phyloP scores from a whole-genome alignment of 768 basidiomycete genomes.

The Boletus subparvulus region DNA sequence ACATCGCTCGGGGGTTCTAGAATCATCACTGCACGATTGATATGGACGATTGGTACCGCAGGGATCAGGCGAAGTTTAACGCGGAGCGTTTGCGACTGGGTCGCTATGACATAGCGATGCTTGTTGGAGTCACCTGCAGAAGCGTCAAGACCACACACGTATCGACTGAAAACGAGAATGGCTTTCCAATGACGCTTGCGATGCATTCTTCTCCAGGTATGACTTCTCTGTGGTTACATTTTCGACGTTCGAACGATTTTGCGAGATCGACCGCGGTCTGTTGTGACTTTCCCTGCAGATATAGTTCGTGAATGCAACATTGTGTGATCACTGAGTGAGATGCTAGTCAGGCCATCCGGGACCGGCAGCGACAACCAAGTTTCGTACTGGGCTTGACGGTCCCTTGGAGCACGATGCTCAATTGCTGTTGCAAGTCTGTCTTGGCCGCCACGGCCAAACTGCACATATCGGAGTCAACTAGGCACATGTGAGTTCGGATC shows the following conservation, averaged over 20 bases:
- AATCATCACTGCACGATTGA: constrained; percentile 91
- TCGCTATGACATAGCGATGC: constrained; percentile 88
- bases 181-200: constrained; percentile 69
- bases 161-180: neutral
- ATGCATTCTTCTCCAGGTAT: constrained; percentile 86
- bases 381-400: constrained; percentile 86
- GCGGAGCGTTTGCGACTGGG: constrained; percentile 77
- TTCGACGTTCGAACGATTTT: constrained; percentile 88
- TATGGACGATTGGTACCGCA: constrained; percentile 85
- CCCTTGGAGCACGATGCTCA: constrained; percentile 79
- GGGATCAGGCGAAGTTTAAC: constrained; percentile 68
- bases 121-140: constrained; percentile 74
- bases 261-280: constrained; percentile 86
- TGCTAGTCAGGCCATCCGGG: constrained; percentile 36
- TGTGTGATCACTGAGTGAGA: constrained; percentile 93
- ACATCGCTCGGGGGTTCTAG: constrained; percentile 85
- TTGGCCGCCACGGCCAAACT: constrained; percentile 64
- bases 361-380: constrained; percentile 5
- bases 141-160: constrained; percentile 5
- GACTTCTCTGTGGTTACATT: constrained; percentile 92
- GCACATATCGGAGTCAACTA: constrained; percentile 88
- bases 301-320: constrained; percentile 93
- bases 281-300: constrained; percentile 71
- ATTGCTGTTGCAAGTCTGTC: constrained; percentile 73
- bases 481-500: constrained; percentile 7